A percentile compares a stretch with the other conserved stretches of the same genome.
Evolutionary conservation across 1,139 yeast species (phyloP).

Genomic region (Hyphopichia fennica): DNA sequence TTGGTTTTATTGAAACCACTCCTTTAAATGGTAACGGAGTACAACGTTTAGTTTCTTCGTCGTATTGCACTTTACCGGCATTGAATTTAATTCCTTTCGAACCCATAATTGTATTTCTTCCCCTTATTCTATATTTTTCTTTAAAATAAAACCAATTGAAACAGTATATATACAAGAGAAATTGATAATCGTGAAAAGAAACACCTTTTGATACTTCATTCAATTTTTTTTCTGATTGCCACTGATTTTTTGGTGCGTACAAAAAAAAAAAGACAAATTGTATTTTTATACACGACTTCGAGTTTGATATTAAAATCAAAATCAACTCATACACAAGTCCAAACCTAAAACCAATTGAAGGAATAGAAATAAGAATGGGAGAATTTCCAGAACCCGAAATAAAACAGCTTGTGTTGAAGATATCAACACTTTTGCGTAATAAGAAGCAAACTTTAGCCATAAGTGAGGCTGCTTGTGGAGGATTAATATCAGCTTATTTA

Average conservation of each 20-base stretch:
- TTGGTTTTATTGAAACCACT: conserved; percentile 61
- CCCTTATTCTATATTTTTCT: no score
- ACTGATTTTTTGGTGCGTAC: background rate
- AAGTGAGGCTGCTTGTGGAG: conserved; percentile 90
- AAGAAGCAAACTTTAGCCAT: conserved; percentile 69
- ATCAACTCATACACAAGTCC: background rate
- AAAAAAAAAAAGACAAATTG: background rate
- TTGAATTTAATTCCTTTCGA: conserved; percentile 51
- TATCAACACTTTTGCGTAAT: conserved; percentile 54
- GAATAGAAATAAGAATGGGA: conserved; percentile 22
- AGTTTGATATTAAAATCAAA: no score
- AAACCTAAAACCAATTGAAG: background rate
- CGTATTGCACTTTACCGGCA: conserved; percentile 82
- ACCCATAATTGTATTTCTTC: conserved; percentile 11
- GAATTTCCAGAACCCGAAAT: conserved; percentile 63
- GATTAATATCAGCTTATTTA: conserved; percentile 74
- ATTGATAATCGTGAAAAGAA: background rate
- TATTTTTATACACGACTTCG: background rate
- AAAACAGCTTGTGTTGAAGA: conserved; percentile 48
- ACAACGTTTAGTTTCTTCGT: conserved; percentile 68
- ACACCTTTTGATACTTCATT: background rate
- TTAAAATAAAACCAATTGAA: no score
- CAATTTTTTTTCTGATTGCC: background rate
- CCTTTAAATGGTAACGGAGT: conserved; percentile 82
- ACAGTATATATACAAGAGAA: no score